Base-by-base conservation (phyloP, 495 filamentous ascomycete genomes). In the Talaromyces adpressus region DNA sequence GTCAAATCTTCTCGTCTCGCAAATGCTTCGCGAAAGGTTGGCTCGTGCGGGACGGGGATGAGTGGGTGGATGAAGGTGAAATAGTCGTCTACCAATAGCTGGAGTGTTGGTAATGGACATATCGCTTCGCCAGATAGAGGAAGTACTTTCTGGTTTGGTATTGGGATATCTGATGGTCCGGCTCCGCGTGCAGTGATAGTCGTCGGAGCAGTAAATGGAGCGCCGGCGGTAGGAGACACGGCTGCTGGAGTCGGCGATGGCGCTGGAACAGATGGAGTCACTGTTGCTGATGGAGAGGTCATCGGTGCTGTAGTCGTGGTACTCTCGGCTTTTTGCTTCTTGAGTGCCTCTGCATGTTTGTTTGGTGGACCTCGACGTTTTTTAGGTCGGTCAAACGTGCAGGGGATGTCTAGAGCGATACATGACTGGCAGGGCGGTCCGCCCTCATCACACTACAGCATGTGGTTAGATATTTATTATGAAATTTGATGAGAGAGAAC, bases 11-110 rank as follows among this genome's bases (percentile, higher is more conserved):
- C 87, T 41, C 91, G 81, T 41, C 77, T 81, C 14, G 80, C 77
- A 68, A 93, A 88, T 3, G 88, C 86, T 61, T 82, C 81, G 34
- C 91, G 84, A 66, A 95, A 95, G n/a, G 88, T 86, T 0, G 89
- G 89, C 65, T 95, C 90, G 71, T 96, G 92, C 0, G 92, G 92
- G 57, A 96, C 84, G 0, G 92, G 92, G 34, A 86, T 81, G n/a
- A 96, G 77, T 1, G 92, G 92, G 69, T 96, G 89, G 61, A 95
- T 91, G 70, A 92, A 93, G 7, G 86, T 92, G 69, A 95, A 95
- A 75, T 90, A 95, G 75, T 96, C 92, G 70, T 93, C 89, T 12
- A 96, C 78, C 6, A 95, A 79, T 3, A 85, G 75, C 52, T 85
- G 78, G 51, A 95, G 74, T 0, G 88, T 83, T 32, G 83, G 73